These are phyloP conservation scores for Mucor plumbeus DNA, from an alignment of 371 early-diverging fungal genomes.

Conservation along the genomic window DNA sequence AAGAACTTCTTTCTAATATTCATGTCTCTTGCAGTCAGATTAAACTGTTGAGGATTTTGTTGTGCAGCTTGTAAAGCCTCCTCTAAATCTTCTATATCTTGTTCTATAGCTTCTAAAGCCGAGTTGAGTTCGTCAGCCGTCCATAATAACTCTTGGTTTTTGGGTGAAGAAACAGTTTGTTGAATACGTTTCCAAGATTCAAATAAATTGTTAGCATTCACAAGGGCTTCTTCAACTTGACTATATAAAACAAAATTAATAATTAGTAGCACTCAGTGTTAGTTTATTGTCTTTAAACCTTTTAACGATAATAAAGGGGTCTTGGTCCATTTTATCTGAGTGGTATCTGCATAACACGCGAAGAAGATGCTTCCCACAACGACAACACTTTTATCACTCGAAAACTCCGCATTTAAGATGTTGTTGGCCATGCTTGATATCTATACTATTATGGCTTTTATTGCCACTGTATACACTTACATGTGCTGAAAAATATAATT, in stretches of 20 bases:
- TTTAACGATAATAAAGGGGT: conserved; percentile 31
- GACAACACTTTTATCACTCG: not conserved
- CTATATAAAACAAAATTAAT: conserved; percentile 26
- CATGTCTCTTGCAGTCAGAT: conserved; percentile 49
- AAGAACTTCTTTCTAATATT: conserved; percentile 55
- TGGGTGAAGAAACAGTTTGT: conserved; percentile 64
- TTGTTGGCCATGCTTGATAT: too few species aligned
- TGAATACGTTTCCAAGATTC: conserved; percentile 68
- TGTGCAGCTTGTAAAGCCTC: conserved; percentile 60
- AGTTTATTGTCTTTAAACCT: conserved; percentile 9
- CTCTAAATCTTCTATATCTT: conserved; percentile 65
- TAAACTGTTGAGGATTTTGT: conserved; percentile 57
- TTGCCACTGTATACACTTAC: too few species aligned
- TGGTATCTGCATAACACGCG: conserved; percentile 7
- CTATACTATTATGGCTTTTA: too few species aligned
- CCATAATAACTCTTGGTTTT: conserved; percentile 67
- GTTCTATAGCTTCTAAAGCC: conserved; percentile 53
- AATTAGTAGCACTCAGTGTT: not conserved
- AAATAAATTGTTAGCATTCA: conserved; percentile 54
- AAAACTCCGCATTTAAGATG: not conserved
- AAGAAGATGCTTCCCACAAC: not conserved
- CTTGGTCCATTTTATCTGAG: conserved; percentile 47
- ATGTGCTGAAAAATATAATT: too few species aligned
- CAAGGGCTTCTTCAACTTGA: conserved; percentile 59
- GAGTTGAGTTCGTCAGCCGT: conserved; percentile 63